A percentile compares a stretch with the other conserved stretches of the same genome.
These are phyloP conservation scores for Gossypium ekmanianum DNA, from an alignment of 345 rosid species.

Conservation along the genomic window DNA sequence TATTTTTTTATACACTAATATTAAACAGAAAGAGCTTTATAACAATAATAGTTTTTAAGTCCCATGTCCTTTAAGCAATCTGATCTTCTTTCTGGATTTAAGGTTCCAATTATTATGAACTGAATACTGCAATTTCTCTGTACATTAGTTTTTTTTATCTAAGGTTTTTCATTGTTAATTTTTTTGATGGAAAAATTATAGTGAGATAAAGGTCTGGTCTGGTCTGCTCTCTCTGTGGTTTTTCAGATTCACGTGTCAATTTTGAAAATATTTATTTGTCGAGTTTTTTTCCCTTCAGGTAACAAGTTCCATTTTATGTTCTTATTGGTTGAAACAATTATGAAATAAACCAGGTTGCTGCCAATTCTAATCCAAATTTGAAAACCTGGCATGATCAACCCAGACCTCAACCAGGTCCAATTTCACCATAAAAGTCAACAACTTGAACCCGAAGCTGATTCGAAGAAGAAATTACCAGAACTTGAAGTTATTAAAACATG, in stretches of 20 bases:
- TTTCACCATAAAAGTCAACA: too few relatives aligned
- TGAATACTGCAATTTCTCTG: background rate
- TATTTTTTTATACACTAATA: background rate
- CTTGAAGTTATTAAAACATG: too few relatives aligned
- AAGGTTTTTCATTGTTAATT: background rate
- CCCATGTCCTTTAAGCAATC: background rate
- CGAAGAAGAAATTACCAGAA: too few relatives aligned
- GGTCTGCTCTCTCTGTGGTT: background rate
- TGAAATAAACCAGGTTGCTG: background rate
- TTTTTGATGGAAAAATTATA: background rate
- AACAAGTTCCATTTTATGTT: background rate
- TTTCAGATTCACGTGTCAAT: background rate
- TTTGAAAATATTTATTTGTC: background rate
- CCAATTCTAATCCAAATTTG: too few relatives aligned
- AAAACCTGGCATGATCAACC: too few relatives aligned
- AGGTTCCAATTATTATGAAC: background rate
- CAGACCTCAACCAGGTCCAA: too few relatives aligned
- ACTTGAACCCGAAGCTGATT: too few relatives aligned
- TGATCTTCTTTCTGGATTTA: background rate
- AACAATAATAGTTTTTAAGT: background rate
- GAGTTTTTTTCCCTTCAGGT: background rate
- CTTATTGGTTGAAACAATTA: slow-evolving; percentile 1
- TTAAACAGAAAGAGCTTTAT: background rate
- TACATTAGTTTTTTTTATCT: background rate
- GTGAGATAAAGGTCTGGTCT: background rate